These are phyloP conservation scores for Bifiguratus adelaidae DNA, from an alignment of 192 early-diverging fungal species.

Conservation along the genomic window DNA sequence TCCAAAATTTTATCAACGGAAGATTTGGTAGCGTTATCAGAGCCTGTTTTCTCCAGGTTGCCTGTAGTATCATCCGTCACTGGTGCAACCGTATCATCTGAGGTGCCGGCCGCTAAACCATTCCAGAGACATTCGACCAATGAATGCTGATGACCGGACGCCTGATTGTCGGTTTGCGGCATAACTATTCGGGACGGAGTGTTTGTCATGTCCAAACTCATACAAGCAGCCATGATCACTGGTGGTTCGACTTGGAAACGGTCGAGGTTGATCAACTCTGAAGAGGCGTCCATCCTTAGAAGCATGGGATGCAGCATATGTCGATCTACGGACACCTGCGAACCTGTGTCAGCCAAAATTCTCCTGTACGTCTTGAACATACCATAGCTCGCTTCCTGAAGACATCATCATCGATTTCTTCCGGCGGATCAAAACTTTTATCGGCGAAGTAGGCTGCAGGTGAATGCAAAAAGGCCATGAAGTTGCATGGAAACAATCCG, in stretches of 20 bases:
- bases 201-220: constrained; percentile 43
- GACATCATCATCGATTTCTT: constrained; percentile 27
- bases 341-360: background rate
- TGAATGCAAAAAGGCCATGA: constrained; percentile 33
- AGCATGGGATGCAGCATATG: constrained; percentile 45
- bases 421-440: constrained; percentile 11
- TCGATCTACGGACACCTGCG: constrained; percentile 26
- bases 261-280: constrained; percentile 29
- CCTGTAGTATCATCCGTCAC: too few species aligned
- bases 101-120: too few species aligned
- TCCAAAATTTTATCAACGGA: too few species aligned
- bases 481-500: constrained; percentile 43
- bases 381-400: constrained; percentile 24
- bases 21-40: too few species aligned
- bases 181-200: constrained; percentile 30
- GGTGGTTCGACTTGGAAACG: constrained; percentile 46
- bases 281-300: constrained; percentile 19
- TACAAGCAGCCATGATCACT: constrained; percentile 44
- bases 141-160: too few species aligned
- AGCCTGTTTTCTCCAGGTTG: too few species aligned
- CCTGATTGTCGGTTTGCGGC: too few species aligned
- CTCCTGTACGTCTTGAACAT: background rate
- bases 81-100: too few species aligned
- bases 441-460: constrained; percentile 21
- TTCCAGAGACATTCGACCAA: too few species aligned